Evolutionary conservation across 169 alveolate species (phyloP).

Genomic region (Miamiensis avidus): DNA sequence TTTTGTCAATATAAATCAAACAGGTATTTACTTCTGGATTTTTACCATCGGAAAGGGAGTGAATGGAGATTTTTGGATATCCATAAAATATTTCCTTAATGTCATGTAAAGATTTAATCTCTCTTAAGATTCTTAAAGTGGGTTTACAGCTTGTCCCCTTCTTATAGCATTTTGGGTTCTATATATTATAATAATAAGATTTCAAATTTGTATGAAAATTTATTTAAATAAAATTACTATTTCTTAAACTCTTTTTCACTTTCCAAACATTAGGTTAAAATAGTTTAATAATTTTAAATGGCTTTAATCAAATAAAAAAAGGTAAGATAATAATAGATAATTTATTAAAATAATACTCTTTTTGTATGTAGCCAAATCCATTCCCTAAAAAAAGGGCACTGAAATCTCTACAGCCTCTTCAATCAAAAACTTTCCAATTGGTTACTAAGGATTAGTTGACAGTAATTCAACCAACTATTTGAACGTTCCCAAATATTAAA

Average conservation of each 20-base stretch:
- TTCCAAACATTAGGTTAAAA: not conserved
- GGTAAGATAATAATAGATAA: too few relatives aligned
- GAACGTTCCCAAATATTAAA: not conserved
- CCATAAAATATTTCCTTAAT: not conserved
- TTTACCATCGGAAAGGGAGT: not conserved
- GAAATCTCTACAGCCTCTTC: not conserved
- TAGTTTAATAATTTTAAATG: too few relatives aligned
- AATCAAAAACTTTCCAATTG: not conserved
- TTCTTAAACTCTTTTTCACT: not conserved
- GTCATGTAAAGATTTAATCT: not conserved
- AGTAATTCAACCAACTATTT: not conserved
- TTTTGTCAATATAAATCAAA: not conserved
- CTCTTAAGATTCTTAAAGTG: not conserved
- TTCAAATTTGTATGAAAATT: too few relatives aligned
- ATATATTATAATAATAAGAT: too few relatives aligned
- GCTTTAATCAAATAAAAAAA: too few relatives aligned
- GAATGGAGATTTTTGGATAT: not conserved
- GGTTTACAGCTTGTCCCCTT: not conserved
- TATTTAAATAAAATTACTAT: too few relatives aligned
- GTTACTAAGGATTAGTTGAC: not conserved
- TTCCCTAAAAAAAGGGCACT: not conserved
- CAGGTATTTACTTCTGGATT: not conserved
- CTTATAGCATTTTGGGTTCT: not conserved
- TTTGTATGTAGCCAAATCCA: not conserved
- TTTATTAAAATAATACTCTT: not conserved